Percentiles rank a stretch among this genome's conserved stretches.
phyloP scores from a whole-genome alignment of 2,329 filamentous ascomycete genomes.

The Fusarium chaquense region DNA sequence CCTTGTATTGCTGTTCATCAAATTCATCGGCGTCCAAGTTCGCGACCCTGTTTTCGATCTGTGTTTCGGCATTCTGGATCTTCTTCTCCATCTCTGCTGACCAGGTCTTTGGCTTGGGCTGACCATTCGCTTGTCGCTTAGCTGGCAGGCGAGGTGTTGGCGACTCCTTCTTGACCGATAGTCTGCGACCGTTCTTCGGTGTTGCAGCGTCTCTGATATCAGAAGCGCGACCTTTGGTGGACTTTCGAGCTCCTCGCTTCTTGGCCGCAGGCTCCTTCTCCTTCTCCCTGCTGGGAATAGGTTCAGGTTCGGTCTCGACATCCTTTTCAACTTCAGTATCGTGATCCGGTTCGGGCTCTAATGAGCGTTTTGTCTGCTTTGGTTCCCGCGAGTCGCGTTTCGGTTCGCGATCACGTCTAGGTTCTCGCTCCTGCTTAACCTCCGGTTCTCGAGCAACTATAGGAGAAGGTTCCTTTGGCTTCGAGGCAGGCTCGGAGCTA shows the following conservation, averaged over 20 bases:
- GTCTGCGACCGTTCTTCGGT: slow-evolving; percentile 63
- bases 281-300: slow-evolving; percentile 45
- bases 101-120: slow-evolving; percentile 73
- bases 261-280: slow-evolving; percentile 48
- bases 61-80: slow-evolving; percentile 54
- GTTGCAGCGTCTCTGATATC: slow-evolving; percentile 64
- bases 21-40: slow-evolving; percentile 59
- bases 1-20: slow-evolving; percentile 62
- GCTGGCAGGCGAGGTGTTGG: slow-evolving; percentile 61
- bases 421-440: slow-evolving; percentile 31
- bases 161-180: slow-evolving; percentile 63
- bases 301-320: slow-evolving; percentile 52
- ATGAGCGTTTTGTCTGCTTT: slow-evolving; percentile 49
- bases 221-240: slow-evolving; percentile 64
- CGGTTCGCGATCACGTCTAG: slow-evolving; percentile 31
- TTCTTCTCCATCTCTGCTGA: slow-evolving; percentile 64
- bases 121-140: slow-evolving; percentile 72
- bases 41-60: slow-evolving; percentile 61
- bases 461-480: slow-evolving; percentile 62
- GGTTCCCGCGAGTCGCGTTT: slow-evolving; percentile 39
- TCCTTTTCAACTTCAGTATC: slow-evolving; percentile 54
- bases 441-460: slow-evolving; percentile 48
- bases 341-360: slow-evolving; percentile 45
- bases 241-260: slow-evolving; percentile 51
- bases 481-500: slow-evolving; percentile 74